Conservation (phyloP, 1,284 basidiomycete genomes). For the Austroboletus novae-zelandiae region DNA sequence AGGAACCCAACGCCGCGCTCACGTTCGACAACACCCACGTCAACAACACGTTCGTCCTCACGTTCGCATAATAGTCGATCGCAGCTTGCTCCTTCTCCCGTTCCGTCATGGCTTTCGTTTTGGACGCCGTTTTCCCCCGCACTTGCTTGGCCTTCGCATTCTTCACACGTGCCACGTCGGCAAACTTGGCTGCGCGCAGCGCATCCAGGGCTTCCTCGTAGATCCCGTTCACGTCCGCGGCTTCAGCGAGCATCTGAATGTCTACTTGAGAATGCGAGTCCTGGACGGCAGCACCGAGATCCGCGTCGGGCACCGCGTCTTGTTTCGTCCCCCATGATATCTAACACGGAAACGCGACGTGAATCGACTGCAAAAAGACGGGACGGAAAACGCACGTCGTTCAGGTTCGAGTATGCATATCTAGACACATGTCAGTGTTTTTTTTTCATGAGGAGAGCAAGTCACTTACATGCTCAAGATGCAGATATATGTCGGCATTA, state of each 20-base stretch:
- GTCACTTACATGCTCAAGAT: conserved; percentile 74
- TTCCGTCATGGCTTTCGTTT: conserved; percentile 32
- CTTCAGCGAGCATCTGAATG: conserved; percentile 83
- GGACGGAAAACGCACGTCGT: conserved; percentile 51
- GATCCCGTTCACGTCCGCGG: conserved; percentile 83
- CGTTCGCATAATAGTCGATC: conserved; percentile 87
- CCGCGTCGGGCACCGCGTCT: conserved; percentile 63
- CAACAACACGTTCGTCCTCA: conserved; percentile 88
- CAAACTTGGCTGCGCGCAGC: conserved; percentile 68
- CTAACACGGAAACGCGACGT: conserved; percentile 33
- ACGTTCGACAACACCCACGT: conserved; percentile 86
- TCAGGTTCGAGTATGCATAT: conserved; percentile 79
- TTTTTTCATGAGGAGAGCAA: background rate
- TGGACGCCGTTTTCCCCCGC: conserved; percentile 23
- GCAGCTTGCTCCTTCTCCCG: conserved; percentile 73
- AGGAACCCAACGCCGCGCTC: conserved; percentile 24
- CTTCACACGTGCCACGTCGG: conserved; percentile 22
- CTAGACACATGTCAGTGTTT: conserved; percentile 34
- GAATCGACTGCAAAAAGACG: background rate
- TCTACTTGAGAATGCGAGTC: conserved; percentile 82
- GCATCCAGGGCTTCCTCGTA: conserved; percentile 90
- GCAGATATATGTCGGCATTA: conserved; percentile 88
- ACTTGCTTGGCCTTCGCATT: conserved; percentile 11
- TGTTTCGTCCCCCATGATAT: conserved; percentile 94
- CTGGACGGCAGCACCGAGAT: conserved; percentile 80